Conservation (phyloP, 2,329 filamentous ascomycete species). For the Phaeosphaeria sp. region DNA sequence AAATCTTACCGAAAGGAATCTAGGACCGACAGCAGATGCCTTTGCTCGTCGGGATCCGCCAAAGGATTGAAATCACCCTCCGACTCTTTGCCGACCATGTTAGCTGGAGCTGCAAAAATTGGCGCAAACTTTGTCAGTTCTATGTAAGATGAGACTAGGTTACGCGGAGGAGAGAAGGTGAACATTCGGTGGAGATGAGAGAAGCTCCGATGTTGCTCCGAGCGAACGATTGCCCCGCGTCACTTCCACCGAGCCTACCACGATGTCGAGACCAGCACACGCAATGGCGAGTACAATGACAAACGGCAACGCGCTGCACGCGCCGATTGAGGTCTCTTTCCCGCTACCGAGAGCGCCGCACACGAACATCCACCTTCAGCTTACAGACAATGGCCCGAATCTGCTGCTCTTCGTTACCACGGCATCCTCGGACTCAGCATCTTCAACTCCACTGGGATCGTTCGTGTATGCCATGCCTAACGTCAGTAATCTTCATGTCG, state of each 20-base stretch:
- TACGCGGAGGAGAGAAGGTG: background rate
- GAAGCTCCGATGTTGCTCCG: slow-evolving; percentile 7
- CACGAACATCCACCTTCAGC: slow-evolving; percentile 65
- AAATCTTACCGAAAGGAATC: slow-evolving; percentile 83
- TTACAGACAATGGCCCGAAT: slow-evolving; percentile 61
- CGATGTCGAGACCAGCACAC: background rate
- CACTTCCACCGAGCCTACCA: background rate
- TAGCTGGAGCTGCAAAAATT: background rate
- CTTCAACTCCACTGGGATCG: slow-evolving; percentile 69
- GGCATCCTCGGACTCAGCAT: slow-evolving; percentile 49
- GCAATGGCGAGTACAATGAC: slow-evolving; percentile 25
- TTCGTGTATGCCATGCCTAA: slow-evolving; percentile 95
- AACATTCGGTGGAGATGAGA: background rate
- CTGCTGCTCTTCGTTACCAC: slow-evolving; percentile 65
- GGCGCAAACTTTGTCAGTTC: background rate
- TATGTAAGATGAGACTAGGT: background rate
- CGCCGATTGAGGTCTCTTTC: slow-evolving; percentile 63
- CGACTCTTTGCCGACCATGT: slow-evolving; percentile 56
- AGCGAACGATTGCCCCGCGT: slow-evolving; percentile 5
- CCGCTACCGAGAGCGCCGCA: slow-evolving; percentile 63
- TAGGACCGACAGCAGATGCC: slow-evolving; percentile 79
- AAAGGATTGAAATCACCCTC: slow-evolving; percentile 69
- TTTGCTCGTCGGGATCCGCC: slow-evolving; percentile 79
- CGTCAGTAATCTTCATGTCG: slow-evolving; percentile 58
- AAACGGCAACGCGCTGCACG: slow-evolving; percentile 26